These are phyloP conservation scores for Tetracladium setigerum DNA, from an alignment of 495 filamentous ascomycete genomes.

Conservation along the genomic window DNA sequence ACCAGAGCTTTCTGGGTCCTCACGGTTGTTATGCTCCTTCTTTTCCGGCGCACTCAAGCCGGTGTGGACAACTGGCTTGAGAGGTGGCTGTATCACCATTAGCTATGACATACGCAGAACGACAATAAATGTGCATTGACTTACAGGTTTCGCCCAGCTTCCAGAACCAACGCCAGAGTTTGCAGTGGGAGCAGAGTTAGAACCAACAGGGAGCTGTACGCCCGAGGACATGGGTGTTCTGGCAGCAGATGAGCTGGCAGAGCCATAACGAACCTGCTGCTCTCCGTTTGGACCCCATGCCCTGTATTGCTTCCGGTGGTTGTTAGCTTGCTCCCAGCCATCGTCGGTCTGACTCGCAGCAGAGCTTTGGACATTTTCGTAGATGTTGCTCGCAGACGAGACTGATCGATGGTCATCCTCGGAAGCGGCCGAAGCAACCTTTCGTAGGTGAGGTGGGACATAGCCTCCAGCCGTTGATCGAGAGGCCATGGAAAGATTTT, in stretches of 20 bases:
- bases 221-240: not conserved
- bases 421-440: not conserved
- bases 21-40: no score
- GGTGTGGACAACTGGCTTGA: no score
- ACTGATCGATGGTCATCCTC: not conserved
- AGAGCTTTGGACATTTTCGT: not conserved
- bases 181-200: no score
- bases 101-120: no score
- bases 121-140: not conserved
- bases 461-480: not conserved
- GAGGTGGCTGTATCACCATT: no score
- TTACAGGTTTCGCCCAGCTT: not conserved
- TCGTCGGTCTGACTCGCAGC: not conserved
- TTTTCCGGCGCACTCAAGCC: no score
- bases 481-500: not conserved
- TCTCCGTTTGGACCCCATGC: not conserved
- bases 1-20: no score
- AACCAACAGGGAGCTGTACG: not conserved
- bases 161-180: not conserved
- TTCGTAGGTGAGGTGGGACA: constrained; percentile 3
- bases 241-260: not conserved
- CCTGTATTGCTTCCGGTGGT: not conserved
- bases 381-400: constrained; percentile 3
- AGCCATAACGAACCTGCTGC: not conserved
- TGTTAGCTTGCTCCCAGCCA: not conserved